phyloP scores from a whole-genome alignment of 2,329 filamentous ascomycete species.

The Laburnicola sp. region DNA sequence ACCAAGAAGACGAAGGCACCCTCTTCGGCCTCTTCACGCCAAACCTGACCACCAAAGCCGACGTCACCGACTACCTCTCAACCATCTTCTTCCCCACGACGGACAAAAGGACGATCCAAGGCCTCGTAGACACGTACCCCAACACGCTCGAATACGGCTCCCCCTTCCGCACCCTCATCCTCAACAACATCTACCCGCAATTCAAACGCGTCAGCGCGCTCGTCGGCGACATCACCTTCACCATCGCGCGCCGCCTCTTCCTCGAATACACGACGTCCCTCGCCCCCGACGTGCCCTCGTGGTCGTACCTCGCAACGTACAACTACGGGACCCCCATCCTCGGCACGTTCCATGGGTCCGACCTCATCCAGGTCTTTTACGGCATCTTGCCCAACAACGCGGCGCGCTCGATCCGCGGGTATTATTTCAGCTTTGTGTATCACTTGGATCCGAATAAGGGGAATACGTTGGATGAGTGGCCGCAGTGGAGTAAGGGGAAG shows the following conservation, averaged over 20 bases:
- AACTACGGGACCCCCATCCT: conserved; percentile 70
- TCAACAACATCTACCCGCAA: conserved; percentile 75
- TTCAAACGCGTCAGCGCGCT: conserved; percentile 78
- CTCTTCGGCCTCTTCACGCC: conserved; percentile 70
- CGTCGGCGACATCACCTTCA: conserved; percentile 75
- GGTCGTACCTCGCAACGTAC: conserved; percentile 77
- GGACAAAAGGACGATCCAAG: conserved; percentile 54
- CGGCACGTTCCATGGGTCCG: conserved; percentile 75
- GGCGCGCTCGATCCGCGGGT: conserved; percentile 62
- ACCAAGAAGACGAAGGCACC: conserved; percentile 81
- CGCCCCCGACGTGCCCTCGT: conserved; percentile 64
- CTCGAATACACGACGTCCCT: conserved; percentile 53
- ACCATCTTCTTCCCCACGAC: conserved; percentile 65
- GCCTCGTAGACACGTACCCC: conserved; percentile 66
- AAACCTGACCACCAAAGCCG: conserved; percentile 65
- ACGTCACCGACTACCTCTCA: conserved; percentile 65
- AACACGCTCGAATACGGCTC: conserved; percentile 62
- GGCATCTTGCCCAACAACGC: conserved; percentile 66
- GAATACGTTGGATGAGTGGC: conserved; percentile 53
- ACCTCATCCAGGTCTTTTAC: conserved; percentile 70
- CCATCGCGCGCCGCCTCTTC: conserved; percentile 68
- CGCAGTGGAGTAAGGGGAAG: conserved; percentile 55
- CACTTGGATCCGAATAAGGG: conserved; percentile 69
- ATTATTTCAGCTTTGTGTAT: conserved; percentile 74
- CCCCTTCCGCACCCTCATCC: conserved; percentile 68